These are phyloP conservation scores for Claviceps monticola DNA, from an alignment of 2,329 filamentous ascomycete species.

Conservation along the genomic window DNA sequence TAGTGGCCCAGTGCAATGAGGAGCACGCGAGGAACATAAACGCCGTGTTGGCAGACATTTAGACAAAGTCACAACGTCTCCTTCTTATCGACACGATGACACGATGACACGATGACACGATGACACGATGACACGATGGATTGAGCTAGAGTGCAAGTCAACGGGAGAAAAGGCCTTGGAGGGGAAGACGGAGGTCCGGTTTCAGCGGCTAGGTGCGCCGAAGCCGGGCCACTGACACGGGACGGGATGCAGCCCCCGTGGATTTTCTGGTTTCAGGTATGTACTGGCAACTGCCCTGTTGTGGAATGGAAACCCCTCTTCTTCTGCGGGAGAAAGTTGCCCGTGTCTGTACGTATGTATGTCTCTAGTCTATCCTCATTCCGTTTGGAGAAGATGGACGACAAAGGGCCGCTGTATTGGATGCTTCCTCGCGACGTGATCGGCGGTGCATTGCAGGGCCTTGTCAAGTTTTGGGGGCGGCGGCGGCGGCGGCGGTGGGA, in stretches of 20 bases:
- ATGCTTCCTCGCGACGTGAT: too few species aligned
- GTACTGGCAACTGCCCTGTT: not conserved
- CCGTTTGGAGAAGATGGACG: too few species aligned
- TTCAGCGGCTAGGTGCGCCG: not conserved
- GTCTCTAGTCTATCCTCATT: too few species aligned
- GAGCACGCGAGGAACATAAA: not conserved
- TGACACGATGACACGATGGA: not conserved
- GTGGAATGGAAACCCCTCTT: not conserved
- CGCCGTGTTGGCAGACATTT: not conserved
- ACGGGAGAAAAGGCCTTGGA: not conserved
- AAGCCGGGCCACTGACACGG: too few species aligned
- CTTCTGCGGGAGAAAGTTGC: too few species aligned
- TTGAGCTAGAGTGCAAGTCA: not conserved
- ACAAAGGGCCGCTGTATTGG: too few species aligned
- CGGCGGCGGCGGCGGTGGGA: too few species aligned
- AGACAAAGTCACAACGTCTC: not conserved
- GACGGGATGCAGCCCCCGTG: not conserved
- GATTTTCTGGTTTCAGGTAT: not conserved
- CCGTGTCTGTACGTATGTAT: too few species aligned
- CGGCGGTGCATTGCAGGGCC: too few species aligned
- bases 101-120: too few species aligned
- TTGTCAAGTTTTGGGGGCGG: too few species aligned
- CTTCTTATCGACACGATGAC: not conserved
- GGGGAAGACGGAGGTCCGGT: not conserved
- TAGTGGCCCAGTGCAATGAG: not conserved